Evolutionary conservation across 805 yeast genomes (phyloP), one percentile per base, ranked within the genome.

Genomic region (Candida chilensis): DNA sequence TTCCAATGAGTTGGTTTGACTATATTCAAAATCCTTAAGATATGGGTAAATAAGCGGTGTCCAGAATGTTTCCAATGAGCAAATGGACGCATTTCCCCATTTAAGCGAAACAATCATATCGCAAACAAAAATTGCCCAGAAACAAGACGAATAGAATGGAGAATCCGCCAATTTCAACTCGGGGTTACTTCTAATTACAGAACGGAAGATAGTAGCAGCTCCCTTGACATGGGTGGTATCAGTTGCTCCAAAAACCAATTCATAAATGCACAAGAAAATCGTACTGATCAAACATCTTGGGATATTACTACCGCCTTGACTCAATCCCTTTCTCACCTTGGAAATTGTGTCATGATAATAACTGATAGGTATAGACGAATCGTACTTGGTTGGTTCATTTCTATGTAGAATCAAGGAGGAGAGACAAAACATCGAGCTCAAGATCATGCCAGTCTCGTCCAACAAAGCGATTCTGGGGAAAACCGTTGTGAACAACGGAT

Each of bases 401-500:
- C 62, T 35, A 32, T 52, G 60, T 16, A 52, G 35, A 35, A 53
- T 54, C 24, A 57, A 44, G n/a, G 60, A 52, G 32, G 61, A 50
- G 31, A 60, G 44, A 30, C 60, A 54, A 29, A 53, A 48, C 27
- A 60, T 52, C n/a, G 60, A 42, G 38, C 53, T 48, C 13, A 54
- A 28, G n/a, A 60, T 43, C 57, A 60, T 50, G 16, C 55, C 44
- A 2, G 65, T 55, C 7, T 60, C 64, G 32, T 60, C 66, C 28
- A 47, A 38, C 15, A 60, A 37, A 4, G 66, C 63, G 34, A 60
- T 32, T 30, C 54, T 55, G 3, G 64, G 50, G 1, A 60, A 44
- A 3, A 60, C 40, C 17, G 47, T 48, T 18, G 44, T 41, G 35
- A 55, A 60, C 11, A 47, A 39, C 15, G 49, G 49, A 15, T 42